A percentile compares a stretch with the other conserved stretches of the same genome.
phyloP scores from a whole-genome alignment of 2,329 filamentous ascomycete genomes.

The Thielaviopsis musarum region DNA sequence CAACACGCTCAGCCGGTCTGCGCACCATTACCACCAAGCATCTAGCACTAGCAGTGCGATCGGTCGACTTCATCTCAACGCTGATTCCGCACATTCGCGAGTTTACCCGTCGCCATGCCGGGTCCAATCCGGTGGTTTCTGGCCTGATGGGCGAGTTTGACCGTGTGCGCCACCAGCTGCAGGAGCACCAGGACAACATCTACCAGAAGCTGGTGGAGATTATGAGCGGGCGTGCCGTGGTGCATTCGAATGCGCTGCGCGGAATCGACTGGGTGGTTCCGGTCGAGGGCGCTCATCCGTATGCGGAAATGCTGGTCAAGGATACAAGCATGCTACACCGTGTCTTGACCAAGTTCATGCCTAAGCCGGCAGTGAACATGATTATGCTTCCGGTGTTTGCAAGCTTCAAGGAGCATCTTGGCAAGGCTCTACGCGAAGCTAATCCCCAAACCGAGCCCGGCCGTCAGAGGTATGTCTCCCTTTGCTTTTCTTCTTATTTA shows the following conservation, averaged over 20 bases:
- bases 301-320: constrained; percentile 76
- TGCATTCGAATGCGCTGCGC: constrained; percentile 60
- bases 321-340: constrained; percentile 75
- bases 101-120: constrained; percentile 64
- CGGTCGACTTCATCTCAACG: constrained; percentile 71
- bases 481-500: neutral
- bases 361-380: constrained; percentile 56
- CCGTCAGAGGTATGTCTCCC: constrained; percentile 46
- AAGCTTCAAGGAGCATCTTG: constrained; percentile 66
- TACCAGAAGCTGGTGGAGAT: constrained; percentile 90
- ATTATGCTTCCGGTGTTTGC: constrained; percentile 79
- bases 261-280: constrained; percentile 49
- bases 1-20: constrained; percentile 71
- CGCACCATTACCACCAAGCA: constrained; percentile 97
- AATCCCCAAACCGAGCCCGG: constrained; percentile 49
- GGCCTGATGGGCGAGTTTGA: constrained; percentile 69
- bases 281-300: constrained; percentile 32
- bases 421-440: constrained; percentile 49
- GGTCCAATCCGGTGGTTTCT: constrained; percentile 30
- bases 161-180: constrained; percentile 63
- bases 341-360: constrained; percentile 66
- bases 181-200: constrained; percentile 81
- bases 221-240: constrained; percentile 60
- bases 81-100: constrained; percentile 82
- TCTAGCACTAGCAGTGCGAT: constrained; percentile 78